Conservation (phyloP, 495 filamentous ascomycete genomes). For the Trichoderma virens region DNA sequence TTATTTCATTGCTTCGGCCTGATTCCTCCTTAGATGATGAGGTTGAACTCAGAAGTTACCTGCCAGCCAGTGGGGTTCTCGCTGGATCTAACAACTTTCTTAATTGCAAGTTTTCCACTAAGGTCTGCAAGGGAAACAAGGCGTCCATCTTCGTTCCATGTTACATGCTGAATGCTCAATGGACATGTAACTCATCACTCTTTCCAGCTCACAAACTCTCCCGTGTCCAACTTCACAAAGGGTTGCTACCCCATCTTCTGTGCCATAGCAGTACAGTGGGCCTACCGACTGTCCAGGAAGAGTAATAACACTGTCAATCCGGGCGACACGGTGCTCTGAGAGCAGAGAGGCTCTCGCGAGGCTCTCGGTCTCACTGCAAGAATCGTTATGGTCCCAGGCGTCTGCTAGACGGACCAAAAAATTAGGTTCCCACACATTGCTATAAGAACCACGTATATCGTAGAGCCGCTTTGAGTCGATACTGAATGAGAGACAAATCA, state of each 20-base stretch:
- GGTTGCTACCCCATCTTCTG: slow-evolving; percentile 15
- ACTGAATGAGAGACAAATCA: slow-evolving; percentile 17
- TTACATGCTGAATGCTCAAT: slow-evolving; percentile 12
- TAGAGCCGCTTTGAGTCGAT: slow-evolving; percentile 22
- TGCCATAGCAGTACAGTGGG: slow-evolving; percentile 17
- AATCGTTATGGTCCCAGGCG: slow-evolving; percentile 12
- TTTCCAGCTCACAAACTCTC: slow-evolving; percentile 10
- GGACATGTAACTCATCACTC: slow-evolving; percentile 9
- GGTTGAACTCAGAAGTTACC: slow-evolving; percentile 11
- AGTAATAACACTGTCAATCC: slow-evolving; percentile 14
- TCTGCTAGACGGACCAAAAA: slow-evolving; percentile 17
- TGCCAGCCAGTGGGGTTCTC: slow-evolving; percentile 10
- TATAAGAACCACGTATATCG: slow-evolving; percentile 18
- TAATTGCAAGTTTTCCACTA: slow-evolving; percentile 10
- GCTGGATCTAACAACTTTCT: slow-evolving; percentile 9
- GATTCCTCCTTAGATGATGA: slow-evolving; percentile 2
- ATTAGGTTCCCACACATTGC: slow-evolving; percentile 26
- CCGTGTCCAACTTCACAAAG: slow-evolving; percentile 10
- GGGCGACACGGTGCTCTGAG: background rate
- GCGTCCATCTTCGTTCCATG: slow-evolving; percentile 13
- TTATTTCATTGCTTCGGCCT: background rate
- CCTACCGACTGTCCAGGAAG: slow-evolving; percentile 12
- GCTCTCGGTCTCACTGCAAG: slow-evolving; percentile 12
- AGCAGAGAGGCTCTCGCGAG: background rate
- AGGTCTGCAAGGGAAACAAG: slow-evolving; percentile 13